phyloP scores from a whole-genome alignment of 768 basidiomycete species.

The Lactarius pseudohatsudake region DNA sequence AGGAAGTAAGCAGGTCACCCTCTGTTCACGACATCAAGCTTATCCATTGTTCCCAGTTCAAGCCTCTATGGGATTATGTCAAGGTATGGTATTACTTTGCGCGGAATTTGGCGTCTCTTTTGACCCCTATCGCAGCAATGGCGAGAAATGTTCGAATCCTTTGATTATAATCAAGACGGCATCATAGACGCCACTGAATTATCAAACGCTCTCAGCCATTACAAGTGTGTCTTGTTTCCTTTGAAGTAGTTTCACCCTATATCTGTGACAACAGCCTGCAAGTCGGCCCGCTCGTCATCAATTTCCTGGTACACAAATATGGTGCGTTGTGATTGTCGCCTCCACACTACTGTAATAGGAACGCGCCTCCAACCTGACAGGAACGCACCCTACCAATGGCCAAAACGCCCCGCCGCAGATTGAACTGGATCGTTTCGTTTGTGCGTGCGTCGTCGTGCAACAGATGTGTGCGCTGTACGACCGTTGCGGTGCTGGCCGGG shows the following conservation, averaged over 20 bases:
- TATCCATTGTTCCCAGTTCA: background rate
- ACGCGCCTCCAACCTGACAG: background rate
- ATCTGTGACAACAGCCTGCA: background rate
- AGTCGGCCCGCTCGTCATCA: background rate
- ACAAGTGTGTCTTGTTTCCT: background rate
- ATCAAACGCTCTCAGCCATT: background rate
- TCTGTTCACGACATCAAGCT: background rate
- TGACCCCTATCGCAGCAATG: slow-evolving; percentile 7
- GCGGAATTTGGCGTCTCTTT: background rate
- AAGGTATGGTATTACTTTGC: background rate
- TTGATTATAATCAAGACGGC: slow-evolving; percentile 11
- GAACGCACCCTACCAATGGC: background rate
- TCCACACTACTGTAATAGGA: too few relatives aligned
- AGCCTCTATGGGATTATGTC: slow-evolving; percentile 14
- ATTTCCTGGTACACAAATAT: slow-evolving; percentile 12
- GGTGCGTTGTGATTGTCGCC: background rate
- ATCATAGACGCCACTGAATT: slow-evolving; percentile 11
- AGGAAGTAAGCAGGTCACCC: slow-evolving; percentile 2
- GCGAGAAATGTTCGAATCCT: slow-evolving; percentile 14
- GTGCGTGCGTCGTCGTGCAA: slow-evolving; percentile 12
- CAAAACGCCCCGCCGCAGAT: background rate
- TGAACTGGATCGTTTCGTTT: slow-evolving; percentile 15
- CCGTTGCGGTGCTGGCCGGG: background rate
- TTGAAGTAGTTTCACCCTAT: too few relatives aligned
- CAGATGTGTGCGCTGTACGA: slow-evolving; percentile 13